Conservation (phyloP, 2,329 filamentous ascomycete genomes). For the Podosphaera aphanis region DNA sequence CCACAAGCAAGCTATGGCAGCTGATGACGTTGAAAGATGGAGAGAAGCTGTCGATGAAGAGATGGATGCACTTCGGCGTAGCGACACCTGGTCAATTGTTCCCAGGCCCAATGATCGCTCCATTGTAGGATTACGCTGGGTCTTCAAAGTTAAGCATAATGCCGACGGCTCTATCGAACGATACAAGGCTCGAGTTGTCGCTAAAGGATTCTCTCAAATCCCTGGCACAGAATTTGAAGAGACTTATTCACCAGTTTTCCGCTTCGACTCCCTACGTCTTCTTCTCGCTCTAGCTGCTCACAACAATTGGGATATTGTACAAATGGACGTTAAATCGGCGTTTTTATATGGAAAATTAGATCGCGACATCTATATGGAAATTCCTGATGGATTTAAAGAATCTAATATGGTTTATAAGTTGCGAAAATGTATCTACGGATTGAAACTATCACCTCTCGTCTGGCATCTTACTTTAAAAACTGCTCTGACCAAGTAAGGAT, state of each 20-base stretch:
- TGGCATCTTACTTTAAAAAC: neutral
- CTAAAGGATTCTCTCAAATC: slow-evolving; percentile 1
- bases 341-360: slow-evolving; percentile 1
- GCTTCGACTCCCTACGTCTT: neutral
- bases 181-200: slow-evolving; percentile 1
- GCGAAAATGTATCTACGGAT: neutral
- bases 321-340: neutral
- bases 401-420: neutral
- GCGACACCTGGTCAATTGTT: neutral
- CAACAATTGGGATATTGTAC: neutral
- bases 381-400: neutral
- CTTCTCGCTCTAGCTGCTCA: neutral
- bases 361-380: neutral
- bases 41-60: neutral
- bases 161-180: neutral
- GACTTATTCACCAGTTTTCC: neutral
- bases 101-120: neutral
- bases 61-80: slow-evolving; percentile 1
- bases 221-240: neutral
- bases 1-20: neutral
- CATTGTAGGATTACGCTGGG: neutral
- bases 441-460: neutral
- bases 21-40: neutral
- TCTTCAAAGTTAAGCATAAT: slow-evolving; percentile 1
- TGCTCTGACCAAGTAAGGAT: neutral